Evolutionary conservation across 2,329 filamentous ascomycete species (phyloP).

Genomic region (Aspergillus pseudonomiae): DNA sequence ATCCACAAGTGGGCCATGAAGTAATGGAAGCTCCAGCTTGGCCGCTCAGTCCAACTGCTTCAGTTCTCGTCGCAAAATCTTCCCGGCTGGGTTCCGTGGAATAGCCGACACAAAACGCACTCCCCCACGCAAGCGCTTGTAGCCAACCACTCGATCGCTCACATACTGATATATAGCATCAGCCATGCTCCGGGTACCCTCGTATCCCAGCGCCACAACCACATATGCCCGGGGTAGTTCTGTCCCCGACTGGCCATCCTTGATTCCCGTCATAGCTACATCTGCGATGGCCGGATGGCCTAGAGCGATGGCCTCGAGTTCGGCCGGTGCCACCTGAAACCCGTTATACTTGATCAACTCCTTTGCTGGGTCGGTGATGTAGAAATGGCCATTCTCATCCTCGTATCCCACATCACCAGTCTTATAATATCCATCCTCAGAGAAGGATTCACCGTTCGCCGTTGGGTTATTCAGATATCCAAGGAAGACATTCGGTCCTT

Average conservation of each 20-base stretch:
- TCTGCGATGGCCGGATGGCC: slow-evolving; percentile 51
- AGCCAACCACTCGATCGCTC: too few species aligned
- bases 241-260: slow-evolving; percentile 58
- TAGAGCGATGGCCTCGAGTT: slow-evolving; percentile 55
- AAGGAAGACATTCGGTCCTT: slow-evolving; percentile 75
- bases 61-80: too few species aligned
- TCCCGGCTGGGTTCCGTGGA: too few species aligned
- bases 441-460: slow-evolving; percentile 68
- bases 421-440: slow-evolving; percentile 73
- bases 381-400: slow-evolving; percentile 73
- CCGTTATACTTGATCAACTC: slow-evolving; percentile 61
- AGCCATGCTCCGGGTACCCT: too few species aligned
- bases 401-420: slow-evolving; percentile 76
- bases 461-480: slow-evolving; percentile 74
- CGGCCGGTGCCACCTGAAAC: slow-evolving; percentile 65
- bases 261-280: slow-evolving; percentile 60
- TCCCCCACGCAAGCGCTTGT: too few species aligned
- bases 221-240: slow-evolving; percentile 56
- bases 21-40: slow-evolving; percentile 49
- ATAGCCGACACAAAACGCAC: too few species aligned
- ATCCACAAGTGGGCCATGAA: slow-evolving; percentile 35
- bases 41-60: slow-evolving; percentile 45
- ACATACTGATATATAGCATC: too few species aligned
- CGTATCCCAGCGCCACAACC: too few species aligned
- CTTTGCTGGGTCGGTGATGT: slow-evolving; percentile 77